A percentile compares a stretch with the other conserved stretches of the same genome.
Evolutionary conservation across 306 rosid species (phyloP).

Genomic region (Dalbergia oliveri): DNA sequence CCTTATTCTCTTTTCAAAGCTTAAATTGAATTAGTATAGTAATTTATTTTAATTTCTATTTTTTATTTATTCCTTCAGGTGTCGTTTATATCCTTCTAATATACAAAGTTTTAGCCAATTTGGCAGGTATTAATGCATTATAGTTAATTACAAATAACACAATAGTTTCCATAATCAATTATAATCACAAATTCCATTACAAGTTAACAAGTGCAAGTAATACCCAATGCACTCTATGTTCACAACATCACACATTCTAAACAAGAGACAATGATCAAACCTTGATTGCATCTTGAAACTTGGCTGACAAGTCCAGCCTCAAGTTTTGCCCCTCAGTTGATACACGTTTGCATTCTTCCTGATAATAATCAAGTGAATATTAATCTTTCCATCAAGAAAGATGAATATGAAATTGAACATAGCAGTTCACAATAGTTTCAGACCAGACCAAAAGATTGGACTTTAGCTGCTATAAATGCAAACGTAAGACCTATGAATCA

Average conservation of each 20-base stretch:
- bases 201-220: slow-evolving; percentile 22
- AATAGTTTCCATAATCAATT: slow-evolving; percentile 8
- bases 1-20: slow-evolving; percentile 20
- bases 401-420: slow-evolving; percentile 32
- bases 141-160: slow-evolving; percentile 17
- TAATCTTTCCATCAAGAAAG: slow-evolving; percentile 33
- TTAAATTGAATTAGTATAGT: slow-evolving; percentile 2
- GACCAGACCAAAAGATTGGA: slow-evolving; percentile 3
- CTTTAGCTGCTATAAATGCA: not conserved
- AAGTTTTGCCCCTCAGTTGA: slow-evolving; percentile 93
- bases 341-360: slow-evolving; percentile 96
- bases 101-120: slow-evolving; percentile 21
- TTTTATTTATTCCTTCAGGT: not conserved
- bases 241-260: slow-evolving; percentile 34
- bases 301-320: slow-evolving; percentile 87
- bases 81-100: slow-evolving; percentile 10
- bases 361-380: slow-evolving; percentile 50
- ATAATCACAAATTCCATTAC: not conserved
- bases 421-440: slow-evolving; percentile 19
- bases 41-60: not conserved
- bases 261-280: slow-evolving; percentile 48
- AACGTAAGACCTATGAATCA: not conserved
- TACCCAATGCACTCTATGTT: slow-evolving; percentile 30
- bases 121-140: slow-evolving; percentile 17
- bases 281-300: slow-evolving; percentile 97